phyloP scores from a whole-genome alignment of 768 basidiomycete genomes.

The Tulasnella sp. region DNA sequence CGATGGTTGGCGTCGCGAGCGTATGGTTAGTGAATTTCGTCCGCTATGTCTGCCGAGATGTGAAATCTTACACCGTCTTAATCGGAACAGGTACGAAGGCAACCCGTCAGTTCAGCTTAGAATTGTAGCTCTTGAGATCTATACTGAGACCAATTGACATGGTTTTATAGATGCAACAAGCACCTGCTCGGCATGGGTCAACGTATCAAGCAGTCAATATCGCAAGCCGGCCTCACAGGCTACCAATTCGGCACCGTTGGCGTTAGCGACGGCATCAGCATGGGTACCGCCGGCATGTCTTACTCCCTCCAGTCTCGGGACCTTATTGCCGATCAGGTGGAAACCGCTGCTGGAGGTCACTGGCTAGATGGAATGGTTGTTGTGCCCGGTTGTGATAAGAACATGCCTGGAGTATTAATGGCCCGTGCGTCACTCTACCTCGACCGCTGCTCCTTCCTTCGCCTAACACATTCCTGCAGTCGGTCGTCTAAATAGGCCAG shows the following conservation, averaged over 20 bases:
- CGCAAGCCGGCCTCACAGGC: constrained; percentile 66
- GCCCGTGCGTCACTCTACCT: constrained; percentile 60
- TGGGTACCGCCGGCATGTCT: constrained; percentile 91
- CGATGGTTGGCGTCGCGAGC: constrained; percentile 96
- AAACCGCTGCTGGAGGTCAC: constrained; percentile 93
- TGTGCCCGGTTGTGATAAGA: constrained; percentile 97
- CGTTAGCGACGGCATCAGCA: constrained; percentile 97
- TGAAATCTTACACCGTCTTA: constrained; percentile 27
- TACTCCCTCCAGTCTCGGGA: constrained; percentile 97
- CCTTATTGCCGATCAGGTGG: constrained; percentile 95
- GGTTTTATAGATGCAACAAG: constrained; percentile 75
- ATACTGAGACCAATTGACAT: background rate
- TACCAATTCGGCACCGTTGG: constrained; percentile 98
- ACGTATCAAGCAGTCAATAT: constrained; percentile 76
- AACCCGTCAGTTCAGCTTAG: constrained; percentile 70
- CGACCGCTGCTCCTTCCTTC: constrained; percentile 9
- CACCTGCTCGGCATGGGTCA: constrained; percentile 88
- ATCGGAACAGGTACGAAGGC: constrained; percentile 80
- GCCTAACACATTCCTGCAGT: constrained; percentile 46
- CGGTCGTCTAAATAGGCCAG: constrained; percentile 91
- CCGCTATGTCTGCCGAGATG: background rate
- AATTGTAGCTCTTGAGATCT: background rate
- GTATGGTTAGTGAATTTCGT: constrained; percentile 66
- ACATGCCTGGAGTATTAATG: constrained; percentile 99
- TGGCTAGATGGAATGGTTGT: constrained; percentile 98